phyloP scores from a whole-genome alignment of 2,329 filamentous ascomycete species.

The Aspergillus sp. region DNA sequence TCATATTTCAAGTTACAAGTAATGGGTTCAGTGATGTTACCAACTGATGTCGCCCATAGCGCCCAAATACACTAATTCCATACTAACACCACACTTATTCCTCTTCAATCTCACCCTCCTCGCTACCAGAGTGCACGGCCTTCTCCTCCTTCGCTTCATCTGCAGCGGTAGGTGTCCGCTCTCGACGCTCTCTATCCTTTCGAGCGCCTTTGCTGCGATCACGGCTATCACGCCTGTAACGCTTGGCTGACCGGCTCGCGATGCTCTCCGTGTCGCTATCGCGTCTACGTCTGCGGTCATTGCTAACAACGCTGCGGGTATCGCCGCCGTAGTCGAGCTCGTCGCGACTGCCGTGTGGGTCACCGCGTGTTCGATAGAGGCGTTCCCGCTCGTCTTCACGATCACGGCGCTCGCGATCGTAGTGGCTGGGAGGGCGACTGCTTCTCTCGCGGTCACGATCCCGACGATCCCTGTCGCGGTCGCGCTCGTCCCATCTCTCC shows the following conservation, averaged over 20 bases:
- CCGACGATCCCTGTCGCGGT: constrained; percentile 40
- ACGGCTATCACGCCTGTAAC: constrained; percentile 43
- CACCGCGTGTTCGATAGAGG: constrained; percentile 76
- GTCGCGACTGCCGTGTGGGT: constrained; percentile 75
- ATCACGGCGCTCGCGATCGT: constrained; percentile 83
- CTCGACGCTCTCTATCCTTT: constrained; percentile 56
- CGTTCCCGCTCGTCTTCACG: constrained; percentile 89
- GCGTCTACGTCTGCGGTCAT: constrained; percentile 71
- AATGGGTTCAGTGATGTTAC: not conserved
- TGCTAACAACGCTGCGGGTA: constrained; percentile 57
- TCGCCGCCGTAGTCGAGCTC: constrained; percentile 88
- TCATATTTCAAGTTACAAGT: not conserved
- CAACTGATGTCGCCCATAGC: not conserved
- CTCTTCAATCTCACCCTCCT: constrained; percentile 98
- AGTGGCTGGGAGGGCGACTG: constrained; percentile 43
- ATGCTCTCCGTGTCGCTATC: constrained; percentile 71
- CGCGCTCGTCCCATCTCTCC: constrained; percentile 39
- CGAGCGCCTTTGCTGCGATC: constrained; percentile 45
- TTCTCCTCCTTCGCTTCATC: constrained; percentile 45
- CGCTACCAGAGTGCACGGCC: constrained; percentile 77
- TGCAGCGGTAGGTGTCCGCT: constrained; percentile 29
- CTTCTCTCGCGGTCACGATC: constrained; percentile 39
- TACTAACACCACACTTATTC: constrained; percentile 32
- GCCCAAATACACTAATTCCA: not conserved
- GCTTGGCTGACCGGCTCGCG: constrained; percentile 63